These are phyloP conservation scores for Cladosporium sp. DNA, from an alignment of 2,329 filamentous ascomycete genomes.

Conservation along the genomic window DNA sequence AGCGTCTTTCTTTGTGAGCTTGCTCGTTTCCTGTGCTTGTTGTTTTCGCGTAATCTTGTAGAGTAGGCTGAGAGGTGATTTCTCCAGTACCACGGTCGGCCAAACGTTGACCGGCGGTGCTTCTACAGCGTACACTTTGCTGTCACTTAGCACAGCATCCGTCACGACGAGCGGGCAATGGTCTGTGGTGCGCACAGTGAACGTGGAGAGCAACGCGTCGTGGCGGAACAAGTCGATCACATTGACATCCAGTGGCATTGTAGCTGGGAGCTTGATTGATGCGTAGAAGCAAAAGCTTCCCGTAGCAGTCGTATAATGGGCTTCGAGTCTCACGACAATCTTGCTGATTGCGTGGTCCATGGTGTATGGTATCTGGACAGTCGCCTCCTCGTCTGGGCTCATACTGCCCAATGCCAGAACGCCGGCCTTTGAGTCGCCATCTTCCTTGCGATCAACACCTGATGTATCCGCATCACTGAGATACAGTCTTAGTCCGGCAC, in stretches of 20 bases:
- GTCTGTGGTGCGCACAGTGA: conserved; percentile 81
- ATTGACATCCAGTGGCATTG: conserved; percentile 85
- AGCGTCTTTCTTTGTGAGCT: conserved; percentile 29
- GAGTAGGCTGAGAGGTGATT: conserved; percentile 74
- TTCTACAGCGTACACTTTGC: conserved; percentile 63
- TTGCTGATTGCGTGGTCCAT: conserved; percentile 61
- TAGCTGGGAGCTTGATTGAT: conserved; percentile 62
- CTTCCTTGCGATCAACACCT: neutral
- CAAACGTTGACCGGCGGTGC: conserved; percentile 41
- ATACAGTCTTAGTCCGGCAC: conserved; percentile 56
- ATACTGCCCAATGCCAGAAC: conserved; percentile 21
- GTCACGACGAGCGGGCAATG: conserved; percentile 70
- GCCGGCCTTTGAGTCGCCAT: conserved; percentile 13
- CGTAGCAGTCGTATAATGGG: conserved; percentile 23
- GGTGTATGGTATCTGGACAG: conserved; percentile 73
- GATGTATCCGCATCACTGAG: conserved; percentile 44
- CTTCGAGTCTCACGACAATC: conserved; percentile 66
- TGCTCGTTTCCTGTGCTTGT: conserved; percentile 18
- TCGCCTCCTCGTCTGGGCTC: conserved; percentile 43
- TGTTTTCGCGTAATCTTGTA: conserved; percentile 68
- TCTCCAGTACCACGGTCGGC: conserved; percentile 65
- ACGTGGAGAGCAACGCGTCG: conserved; percentile 75
- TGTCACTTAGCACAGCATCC: conserved; percentile 65
- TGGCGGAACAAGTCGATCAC: conserved; percentile 95
- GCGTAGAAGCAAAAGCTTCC: conserved; percentile 49